phyloP scores from a whole-genome alignment of 2,329 filamentous ascomycete species.

The Hortaea werneckii region DNA sequence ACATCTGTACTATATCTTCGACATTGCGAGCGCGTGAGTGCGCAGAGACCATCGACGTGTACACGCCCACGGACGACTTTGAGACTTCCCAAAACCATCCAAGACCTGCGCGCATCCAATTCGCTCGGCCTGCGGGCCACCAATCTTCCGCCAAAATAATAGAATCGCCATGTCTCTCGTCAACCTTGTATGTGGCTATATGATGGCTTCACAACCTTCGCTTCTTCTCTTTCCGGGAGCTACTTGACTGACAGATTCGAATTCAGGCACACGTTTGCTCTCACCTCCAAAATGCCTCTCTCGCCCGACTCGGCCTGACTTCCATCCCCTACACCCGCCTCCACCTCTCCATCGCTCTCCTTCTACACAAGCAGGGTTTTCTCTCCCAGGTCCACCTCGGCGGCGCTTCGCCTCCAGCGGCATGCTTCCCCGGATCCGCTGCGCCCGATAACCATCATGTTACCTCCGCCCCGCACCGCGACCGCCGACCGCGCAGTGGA shows the following conservation, averaged over 20 bases:
- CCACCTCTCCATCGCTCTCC: constrained; percentile 64
- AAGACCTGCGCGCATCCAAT: no score
- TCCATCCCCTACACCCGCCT: constrained; percentile 72
- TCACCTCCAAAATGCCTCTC: constrained; percentile 81
- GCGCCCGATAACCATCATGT: constrained; percentile 19
- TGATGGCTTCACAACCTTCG: no score
- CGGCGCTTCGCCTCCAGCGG: constrained; percentile 47
- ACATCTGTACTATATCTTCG: no score
- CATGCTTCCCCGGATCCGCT: constrained; percentile 19
- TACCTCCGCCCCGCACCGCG: constrained; percentile 18
- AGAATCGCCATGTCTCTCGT: constrained; percentile 54
- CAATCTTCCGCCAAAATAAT: constrained; percentile 4
- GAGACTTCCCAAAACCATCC: no score
- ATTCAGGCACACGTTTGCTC: constrained; percentile 65
- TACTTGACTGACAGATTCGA: neutral
- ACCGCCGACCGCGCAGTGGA: constrained; percentile 11
- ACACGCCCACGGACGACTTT: no score
- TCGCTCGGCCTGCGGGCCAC: constrained; percentile 6
- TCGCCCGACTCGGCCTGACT: constrained; percentile 73
- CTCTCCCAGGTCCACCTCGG: constrained; percentile 68
- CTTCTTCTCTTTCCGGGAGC: no score
- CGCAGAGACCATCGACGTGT: no score
- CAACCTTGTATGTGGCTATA: constrained; percentile 42
- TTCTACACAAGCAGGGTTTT: constrained; percentile 74
- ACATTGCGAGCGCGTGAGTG: no score